Percentiles rank a stretch among this genome's conserved stretches.
Conservation (phyloP, 495 filamentous ascomycete species). For the Neurospora terricola region DNA sequence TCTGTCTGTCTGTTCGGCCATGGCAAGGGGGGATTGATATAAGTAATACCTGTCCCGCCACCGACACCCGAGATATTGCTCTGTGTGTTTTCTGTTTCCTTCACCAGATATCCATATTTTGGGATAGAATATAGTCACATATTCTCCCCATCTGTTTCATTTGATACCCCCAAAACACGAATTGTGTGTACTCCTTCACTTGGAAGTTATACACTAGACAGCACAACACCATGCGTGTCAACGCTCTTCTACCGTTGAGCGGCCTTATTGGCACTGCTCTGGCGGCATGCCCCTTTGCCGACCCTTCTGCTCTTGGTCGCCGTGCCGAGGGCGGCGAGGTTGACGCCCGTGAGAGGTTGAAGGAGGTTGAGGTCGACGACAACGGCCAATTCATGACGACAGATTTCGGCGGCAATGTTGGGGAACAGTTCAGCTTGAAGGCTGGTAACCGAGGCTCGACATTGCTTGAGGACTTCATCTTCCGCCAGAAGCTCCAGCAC, state of each 20-base stretch:
- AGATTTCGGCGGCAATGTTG: conserved; percentile 66
- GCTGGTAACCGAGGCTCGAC: conserved; percentile 65
- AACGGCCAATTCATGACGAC: conserved; percentile 52
- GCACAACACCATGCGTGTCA: conserved; percentile 2
- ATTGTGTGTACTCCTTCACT: not conserved
- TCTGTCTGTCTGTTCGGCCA: not conserved
- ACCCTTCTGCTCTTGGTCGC: conserved; percentile 19
- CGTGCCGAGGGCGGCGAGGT: not conserved
- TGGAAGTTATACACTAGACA: conserved; percentile 4
- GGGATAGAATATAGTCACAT: not conserved
- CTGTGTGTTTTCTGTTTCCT: not conserved
- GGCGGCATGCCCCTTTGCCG: conserved; percentile 31
- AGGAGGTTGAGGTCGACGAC: conserved; percentile 46
- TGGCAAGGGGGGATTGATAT: not conserved
- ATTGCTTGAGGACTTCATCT: conserved; percentile 71
- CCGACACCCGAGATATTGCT: not conserved
- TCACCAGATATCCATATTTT: not conserved
- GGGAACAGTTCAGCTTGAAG: conserved; percentile 58
- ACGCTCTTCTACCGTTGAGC: conserved; percentile 14
- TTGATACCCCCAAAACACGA: not conserved
- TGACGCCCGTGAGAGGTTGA: not conserved
- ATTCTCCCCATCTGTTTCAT: not conserved
- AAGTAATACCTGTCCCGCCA: not conserved
- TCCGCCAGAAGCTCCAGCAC: conserved; percentile 71
- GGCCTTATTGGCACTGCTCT: conserved; percentile 14